These are phyloP conservation scores for Xylona heveae DNA, from an alignment of 495 filamentous ascomycete genomes.

Conservation along the genomic window DNA sequence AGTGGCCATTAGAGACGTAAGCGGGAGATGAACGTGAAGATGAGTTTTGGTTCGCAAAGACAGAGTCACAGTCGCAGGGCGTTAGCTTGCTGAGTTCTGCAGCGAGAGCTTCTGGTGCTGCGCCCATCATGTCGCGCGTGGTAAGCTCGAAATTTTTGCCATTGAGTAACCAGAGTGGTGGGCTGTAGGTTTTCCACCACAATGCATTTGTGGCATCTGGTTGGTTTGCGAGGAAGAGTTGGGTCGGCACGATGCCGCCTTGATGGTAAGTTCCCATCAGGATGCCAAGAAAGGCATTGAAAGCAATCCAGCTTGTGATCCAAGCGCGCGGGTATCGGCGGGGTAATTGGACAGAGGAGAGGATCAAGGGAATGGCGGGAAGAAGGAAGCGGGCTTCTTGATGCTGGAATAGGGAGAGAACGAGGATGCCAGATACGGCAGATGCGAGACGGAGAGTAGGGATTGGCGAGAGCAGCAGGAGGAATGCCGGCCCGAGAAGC, in stretches of 20 bases:
- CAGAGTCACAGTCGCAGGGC: constrained; percentile 24
- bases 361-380: constrained; percentile 68
- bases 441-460: constrained; percentile 42
- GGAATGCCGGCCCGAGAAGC: constrained; percentile 70
- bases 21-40: neutral
- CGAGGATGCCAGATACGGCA: constrained; percentile 55
- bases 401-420: constrained; percentile 73
- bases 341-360: constrained; percentile 60
- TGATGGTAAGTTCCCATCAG: constrained; percentile 92
- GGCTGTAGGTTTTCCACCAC: constrained; percentile 98
- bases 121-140: constrained; percentile 74
- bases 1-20: neutral
- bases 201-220: constrained; percentile 44
- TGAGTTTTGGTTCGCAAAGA: constrained; percentile 11
- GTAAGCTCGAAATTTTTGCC: constrained; percentile 38
- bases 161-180: constrained; percentile 79
- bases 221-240: constrained; percentile 24
- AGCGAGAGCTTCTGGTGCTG: constrained; percentile 37
- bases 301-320: constrained; percentile 52
- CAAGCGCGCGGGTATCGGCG: constrained; percentile 29
- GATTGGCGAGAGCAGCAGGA: constrained; percentile 34
- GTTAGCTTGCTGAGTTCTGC: constrained; percentile 32
- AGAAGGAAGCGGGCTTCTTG: constrained; percentile 91
- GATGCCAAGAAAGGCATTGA: constrained; percentile 57
- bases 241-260: constrained; percentile 71